These are phyloP conservation scores for Piper betle DNA, from an alignment of 164 flowering plant genomes.

Conservation along the genomic window DNA sequence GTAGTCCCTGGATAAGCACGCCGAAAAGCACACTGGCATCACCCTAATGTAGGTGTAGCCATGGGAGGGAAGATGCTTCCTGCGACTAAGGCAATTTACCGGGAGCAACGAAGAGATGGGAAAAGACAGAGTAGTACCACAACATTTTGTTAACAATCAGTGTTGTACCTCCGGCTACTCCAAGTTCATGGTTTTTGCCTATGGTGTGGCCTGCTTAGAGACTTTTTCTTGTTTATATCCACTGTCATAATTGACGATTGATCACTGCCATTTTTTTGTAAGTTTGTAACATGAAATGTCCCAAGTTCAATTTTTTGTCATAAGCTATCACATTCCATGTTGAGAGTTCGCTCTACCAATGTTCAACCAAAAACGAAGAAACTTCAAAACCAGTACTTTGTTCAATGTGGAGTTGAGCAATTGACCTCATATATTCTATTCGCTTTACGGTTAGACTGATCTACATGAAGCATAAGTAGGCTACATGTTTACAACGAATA, in stretches of 20 bases:
- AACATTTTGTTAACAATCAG: too few relatives aligned
- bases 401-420: constrained; percentile 81
- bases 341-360: constrained; percentile 55
- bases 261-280: too few relatives aligned
- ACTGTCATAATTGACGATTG: too few relatives aligned
- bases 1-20: constrained; percentile 85
- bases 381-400: constrained; percentile 89
- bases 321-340: not conserved
- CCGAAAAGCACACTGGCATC: constrained; percentile 72
- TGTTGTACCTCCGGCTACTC: too few relatives aligned
- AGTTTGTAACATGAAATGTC: too few relatives aligned
- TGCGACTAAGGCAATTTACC: too few relatives aligned
- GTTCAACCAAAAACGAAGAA: constrained; percentile 84
- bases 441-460: constrained; percentile 91
- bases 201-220: too few relatives aligned
- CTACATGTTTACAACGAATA: constrained; percentile 18
- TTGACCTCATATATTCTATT: constrained; percentile 88
- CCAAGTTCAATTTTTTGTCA: not conserved
- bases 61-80: not conserved
- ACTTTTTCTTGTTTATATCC: too few relatives aligned
- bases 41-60: constrained; percentile 11
- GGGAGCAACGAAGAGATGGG: too few relatives aligned
- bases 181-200: too few relatives aligned
- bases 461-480: constrained; percentile 67
- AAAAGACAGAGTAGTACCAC: too few relatives aligned